Evolutionary conservation across 2,329 filamentous ascomycete genomes (phyloP).

Genomic region (Chaetomium olivaceum): DNA sequence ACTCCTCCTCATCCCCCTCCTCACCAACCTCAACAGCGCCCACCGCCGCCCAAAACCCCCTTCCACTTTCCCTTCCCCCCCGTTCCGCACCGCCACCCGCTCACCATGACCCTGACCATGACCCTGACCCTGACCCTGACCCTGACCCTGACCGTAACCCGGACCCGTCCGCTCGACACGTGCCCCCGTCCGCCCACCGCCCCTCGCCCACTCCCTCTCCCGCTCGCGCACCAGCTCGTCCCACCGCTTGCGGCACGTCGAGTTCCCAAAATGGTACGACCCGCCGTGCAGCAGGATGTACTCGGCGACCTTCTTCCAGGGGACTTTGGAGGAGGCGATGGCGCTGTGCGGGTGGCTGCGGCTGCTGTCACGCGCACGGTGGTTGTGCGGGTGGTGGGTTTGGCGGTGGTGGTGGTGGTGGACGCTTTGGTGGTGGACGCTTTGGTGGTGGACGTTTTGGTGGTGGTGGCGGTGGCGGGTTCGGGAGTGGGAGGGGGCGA

Average conservation of each 20-base stretch:
- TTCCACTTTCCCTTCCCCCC: no score
- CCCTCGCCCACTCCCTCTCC: neutral
- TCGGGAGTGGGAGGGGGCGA: no score
- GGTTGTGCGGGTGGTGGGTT: neutral
- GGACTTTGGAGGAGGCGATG: no score
- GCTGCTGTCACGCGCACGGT: conserved; percentile 24
- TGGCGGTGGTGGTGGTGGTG: neutral
- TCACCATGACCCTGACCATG: no score
- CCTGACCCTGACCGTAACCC: conserved; percentile 5
- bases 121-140: no score
- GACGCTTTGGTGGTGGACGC: neutral
- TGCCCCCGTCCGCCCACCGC: no score
- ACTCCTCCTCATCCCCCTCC: neutral
- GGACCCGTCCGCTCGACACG: neutral
- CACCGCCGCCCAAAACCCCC: no score
- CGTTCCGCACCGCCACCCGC: no score
- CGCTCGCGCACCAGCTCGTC: conserved; percentile 43
- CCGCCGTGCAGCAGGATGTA: conserved; percentile 55
- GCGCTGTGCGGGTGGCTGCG: no score
- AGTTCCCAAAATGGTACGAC: conserved; percentile 60
- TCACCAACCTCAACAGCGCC: neutral
- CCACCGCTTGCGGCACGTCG: conserved; percentile 61
- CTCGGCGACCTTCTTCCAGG: conserved; percentile 59
- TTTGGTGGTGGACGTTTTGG: no score
- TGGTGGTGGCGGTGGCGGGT: no score